Evolutionary conservation across 2,329 filamentous ascomycete species (phyloP), one percentile per base, ranked within the genome.

Genomic region (Penicillium sp.): DNA sequence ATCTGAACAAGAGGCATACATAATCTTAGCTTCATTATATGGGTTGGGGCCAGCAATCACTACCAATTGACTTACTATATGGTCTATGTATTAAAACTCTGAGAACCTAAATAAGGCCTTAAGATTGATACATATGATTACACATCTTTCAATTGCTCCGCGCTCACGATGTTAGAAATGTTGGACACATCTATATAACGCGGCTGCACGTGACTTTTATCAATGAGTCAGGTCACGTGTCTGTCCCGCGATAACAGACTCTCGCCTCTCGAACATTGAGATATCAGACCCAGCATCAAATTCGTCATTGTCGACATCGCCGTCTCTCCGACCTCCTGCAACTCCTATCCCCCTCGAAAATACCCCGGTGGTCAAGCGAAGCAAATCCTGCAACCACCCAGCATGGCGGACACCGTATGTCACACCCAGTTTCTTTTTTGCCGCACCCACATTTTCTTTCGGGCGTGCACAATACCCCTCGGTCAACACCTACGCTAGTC

Each of bases 321-420:
- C 55, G 21, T 56, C 37, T 44, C 57, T 47, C 37, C 47, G 39
- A 45, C 16, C 21, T 29, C 37, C 24, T 54, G 43, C 35, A 13
- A 64, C 43, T 33, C 13, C 48, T 3, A 47, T 11, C 14, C 37
- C 19, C 37, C 4, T 44, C 35, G 22, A 29, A 54, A 47, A 50
- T 42, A 43, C 27, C 37, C 7, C 49, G 5, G 58, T 56, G 54
- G 61, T 63, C 50, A 55, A 64, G 50, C 39, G 42, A 53, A 53
- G 22, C 19, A 22, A 35, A 60, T 52, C n/a, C 42, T 50, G 39
- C 57, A 61, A 48, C 58, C 58, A 61, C 55, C 47, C 55, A 74
- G 58, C 50, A 78, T 78, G 76, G 74, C 75, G 68, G 76, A 78
- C 61, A 67, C 70, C 65, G 76, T 78, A 77, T 69, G 75, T 78